Percentiles rank a stretch among this genome's conserved stretches.
phyloP scores from a whole-genome alignment of 2,329 filamentous ascomycete genomes.

The Stagonosporopsis vannaccii region DNA sequence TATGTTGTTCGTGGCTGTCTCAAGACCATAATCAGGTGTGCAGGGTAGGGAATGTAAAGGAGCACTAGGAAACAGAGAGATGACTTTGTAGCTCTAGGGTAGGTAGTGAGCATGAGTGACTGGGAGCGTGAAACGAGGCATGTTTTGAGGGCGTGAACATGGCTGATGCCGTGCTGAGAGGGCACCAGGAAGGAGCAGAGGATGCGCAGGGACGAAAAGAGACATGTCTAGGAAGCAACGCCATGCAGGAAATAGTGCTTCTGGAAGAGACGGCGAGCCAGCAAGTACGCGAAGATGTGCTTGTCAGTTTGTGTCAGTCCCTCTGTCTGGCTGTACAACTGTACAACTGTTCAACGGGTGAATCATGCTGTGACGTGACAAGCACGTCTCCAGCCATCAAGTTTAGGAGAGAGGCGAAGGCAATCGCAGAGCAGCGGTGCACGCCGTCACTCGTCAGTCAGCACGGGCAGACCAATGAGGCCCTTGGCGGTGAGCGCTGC shows the following conservation, averaged over 20 bases:
- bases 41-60: conserved; percentile 15
- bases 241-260: no score
- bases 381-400: no score
- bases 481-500: background rate
- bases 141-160: background rate
- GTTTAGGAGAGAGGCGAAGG: no score
- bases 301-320: no score
- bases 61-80: conserved; percentile 16
- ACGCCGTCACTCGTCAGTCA: no score
- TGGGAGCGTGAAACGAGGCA: background rate
- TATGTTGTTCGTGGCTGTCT: conserved; percentile 18
- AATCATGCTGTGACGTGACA: no score
- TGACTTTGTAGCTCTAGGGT: conserved; percentile 14
- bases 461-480: no score
- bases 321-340: no score
- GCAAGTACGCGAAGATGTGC: no score
- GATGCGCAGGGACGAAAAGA: background rate
- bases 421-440: no score
- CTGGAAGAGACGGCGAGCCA: no score
- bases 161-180: background rate
- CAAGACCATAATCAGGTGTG: conserved; percentile 25
- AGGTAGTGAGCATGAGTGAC: conserved; percentile 1
- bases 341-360: no score
- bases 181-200: background rate
- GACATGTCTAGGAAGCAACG: background rate